Conservation (phyloP, 2,329 filamentous ascomycete species). For the Malbranchea zuffiana region DNA sequence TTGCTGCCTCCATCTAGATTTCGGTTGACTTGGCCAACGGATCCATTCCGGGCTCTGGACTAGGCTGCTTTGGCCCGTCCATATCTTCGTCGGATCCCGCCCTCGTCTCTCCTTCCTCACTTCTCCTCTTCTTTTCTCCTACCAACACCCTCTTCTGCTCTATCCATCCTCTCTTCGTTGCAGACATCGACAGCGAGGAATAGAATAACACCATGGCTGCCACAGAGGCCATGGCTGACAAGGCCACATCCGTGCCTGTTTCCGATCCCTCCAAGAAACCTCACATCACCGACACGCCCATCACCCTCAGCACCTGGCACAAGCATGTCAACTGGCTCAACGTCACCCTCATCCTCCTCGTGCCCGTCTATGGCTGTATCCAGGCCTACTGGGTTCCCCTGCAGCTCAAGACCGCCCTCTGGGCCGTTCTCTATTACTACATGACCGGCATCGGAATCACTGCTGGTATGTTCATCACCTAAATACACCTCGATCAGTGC, state of each 20-base stretch:
- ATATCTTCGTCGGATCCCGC: not conserved
- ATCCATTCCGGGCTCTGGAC: no score
- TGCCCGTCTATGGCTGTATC: constrained; percentile 64
- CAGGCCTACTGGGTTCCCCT: constrained; percentile 70
- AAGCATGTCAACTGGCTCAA: constrained; percentile 94
- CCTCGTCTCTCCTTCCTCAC: not conserved
- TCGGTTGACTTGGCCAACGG: no score
- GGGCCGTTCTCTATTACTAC: constrained; percentile 70
- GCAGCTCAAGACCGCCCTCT: constrained; percentile 58
- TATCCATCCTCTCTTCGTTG: not conserved
- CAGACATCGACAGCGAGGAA: not conserved
- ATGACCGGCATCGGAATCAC: constrained; percentile 72
- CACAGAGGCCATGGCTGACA: constrained; percentile 2
- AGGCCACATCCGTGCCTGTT: no score
- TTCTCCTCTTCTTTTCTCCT: not conserved
- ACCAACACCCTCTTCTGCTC: not conserved
- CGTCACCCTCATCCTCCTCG: constrained; percentile 64
- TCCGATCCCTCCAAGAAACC: constrained; percentile 51
- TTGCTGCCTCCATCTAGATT: no score
- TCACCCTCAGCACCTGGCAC: constrained; percentile 76
- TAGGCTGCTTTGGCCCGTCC: constrained; percentile 1
- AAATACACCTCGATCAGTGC: not conserved
- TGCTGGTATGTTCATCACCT: constrained; percentile 45
- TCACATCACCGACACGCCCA: constrained; percentile 73
- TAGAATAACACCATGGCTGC: constrained; percentile 5